phyloP scores from a whole-genome alignment of 306 rosid species.

The Trifolium dubium region DNA sequence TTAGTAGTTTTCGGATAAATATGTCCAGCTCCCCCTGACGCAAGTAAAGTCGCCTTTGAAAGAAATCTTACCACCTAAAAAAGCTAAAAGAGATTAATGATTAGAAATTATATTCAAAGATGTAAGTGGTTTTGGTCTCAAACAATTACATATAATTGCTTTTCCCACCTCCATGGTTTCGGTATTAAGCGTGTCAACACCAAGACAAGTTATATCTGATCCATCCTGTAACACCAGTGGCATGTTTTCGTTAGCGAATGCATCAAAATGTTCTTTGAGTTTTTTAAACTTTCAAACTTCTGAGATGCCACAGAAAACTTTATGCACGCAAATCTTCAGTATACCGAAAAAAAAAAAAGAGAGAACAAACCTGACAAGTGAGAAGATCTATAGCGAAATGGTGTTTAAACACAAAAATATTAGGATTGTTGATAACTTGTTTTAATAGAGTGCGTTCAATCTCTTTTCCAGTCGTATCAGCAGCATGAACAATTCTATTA shows the following conservation, averaged over 20 bases:
- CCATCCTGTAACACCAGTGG: conserved; percentile 62
- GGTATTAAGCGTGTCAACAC: conserved; percentile 83
- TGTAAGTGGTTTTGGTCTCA: conserved; percentile 22
- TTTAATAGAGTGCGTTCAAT: conserved; percentile 81
- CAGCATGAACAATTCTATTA: conserved; percentile 87
- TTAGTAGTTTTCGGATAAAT: conserved; percentile 92
- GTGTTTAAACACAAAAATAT: conserved; percentile 81
- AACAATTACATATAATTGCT: conserved; percentile 22
- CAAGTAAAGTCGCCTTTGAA: conserved; percentile 93
- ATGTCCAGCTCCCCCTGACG: conserved; percentile 98
- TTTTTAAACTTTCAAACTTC: not conserved
- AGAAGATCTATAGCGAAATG: conserved; percentile 94
- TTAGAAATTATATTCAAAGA: conserved; percentile 29
- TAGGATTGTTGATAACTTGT: conserved; percentile 70
- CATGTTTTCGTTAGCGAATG: conserved; percentile 46
- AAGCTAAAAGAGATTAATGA: conserved; percentile 43
- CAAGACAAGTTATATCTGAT: conserved; percentile 72
- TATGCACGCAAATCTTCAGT: not conserved
- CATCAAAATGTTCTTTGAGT: not conserved
- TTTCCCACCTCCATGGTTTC: conserved; percentile 75
- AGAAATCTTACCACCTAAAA: conserved; percentile 87
- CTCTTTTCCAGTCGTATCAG: conserved; percentile 97
- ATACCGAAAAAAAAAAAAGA: not conserved
- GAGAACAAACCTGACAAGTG: conserved; percentile 65
- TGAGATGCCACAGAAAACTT: not conserved